A percentile compares a stretch with the other conserved stretches of the same genome.
phyloP scores from a whole-genome alignment of 805 yeast species.

The Ogataea methylovora region DNA sequence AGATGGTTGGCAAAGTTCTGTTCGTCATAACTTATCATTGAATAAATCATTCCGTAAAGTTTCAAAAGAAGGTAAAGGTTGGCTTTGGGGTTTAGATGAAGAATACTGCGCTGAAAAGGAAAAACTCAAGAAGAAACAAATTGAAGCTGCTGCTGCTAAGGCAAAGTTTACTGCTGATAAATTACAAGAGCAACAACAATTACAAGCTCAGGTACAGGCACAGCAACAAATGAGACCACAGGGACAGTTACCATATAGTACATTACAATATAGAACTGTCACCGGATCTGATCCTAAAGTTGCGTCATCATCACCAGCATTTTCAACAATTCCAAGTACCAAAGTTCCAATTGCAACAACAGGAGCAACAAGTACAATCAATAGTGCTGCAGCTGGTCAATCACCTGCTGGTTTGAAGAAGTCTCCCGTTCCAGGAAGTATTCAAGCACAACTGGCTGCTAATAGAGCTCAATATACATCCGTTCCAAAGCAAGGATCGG shows the following conservation, averaged over 20 bases:
- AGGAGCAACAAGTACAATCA: conserved; percentile 7
- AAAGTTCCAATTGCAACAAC: background rate
- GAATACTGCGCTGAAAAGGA: conserved; percentile 79
- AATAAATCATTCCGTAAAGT: conserved; percentile 80
- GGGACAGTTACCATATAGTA: conserved; percentile 6
- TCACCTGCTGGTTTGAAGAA: conserved; percentile 15
- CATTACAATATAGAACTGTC: conserved; percentile 4
- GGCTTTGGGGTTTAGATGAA: conserved; percentile 92
- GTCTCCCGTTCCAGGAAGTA: conserved; percentile 8
- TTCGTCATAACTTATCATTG: conserved; percentile 80
- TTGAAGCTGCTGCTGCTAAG: conserved; percentile 41
- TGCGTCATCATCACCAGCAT: background rate
- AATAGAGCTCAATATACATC: conserved; percentile 25
- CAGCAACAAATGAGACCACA: conserved; percentile 14
- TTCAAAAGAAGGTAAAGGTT: conserved; percentile 85
- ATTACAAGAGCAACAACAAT: background rate
- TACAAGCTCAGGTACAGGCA: background rate
- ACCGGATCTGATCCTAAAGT: background rate
- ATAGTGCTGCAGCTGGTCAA: conserved; percentile 15
- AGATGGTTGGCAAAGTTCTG: conserved; percentile 96
- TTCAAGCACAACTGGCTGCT: conserved; percentile 41
- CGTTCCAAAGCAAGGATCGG: background rate
- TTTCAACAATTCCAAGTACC: conserved; percentile 15
- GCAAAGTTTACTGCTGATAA: conserved; percentile 10
- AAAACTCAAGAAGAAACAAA: conserved; percentile 52